These are phyloP conservation scores for Populus alba DNA, from an alignment of 345 rosid genomes.

Conservation along the genomic window DNA sequence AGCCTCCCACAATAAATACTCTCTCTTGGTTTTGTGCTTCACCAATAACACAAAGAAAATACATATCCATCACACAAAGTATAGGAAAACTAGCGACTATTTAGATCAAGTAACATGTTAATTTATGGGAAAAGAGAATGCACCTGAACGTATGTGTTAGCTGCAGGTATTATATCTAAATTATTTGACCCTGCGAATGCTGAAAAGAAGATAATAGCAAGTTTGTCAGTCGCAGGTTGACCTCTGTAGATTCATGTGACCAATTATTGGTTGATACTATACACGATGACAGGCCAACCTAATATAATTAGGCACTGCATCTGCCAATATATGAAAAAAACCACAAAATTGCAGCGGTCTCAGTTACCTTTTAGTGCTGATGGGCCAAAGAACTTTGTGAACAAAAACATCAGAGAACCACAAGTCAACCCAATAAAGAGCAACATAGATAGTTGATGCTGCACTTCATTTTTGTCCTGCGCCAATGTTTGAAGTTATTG, in stretches of 20 bases:
- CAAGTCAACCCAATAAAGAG: slow-evolving; percentile 72
- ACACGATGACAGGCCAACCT: neutral
- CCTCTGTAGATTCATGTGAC: neutral
- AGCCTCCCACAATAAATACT: neutral
- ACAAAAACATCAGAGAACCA: slow-evolving; percentile 70
- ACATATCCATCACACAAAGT: neutral
- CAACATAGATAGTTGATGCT: slow-evolving; percentile 72
- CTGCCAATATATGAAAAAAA: slow-evolving; percentile 1
- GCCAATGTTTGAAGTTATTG: neutral
- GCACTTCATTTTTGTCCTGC: slow-evolving; percentile 79
- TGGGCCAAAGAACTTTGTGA: slow-evolving; percentile 66
- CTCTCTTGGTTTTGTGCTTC: neutral
- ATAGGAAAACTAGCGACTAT: neutral
- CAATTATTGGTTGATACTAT: neutral
- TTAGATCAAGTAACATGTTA: neutral
- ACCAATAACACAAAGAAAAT: neutral
- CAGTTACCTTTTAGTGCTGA: slow-evolving; percentile 71
- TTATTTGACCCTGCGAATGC: slow-evolving; percentile 22
- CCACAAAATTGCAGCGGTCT: slow-evolving; percentile 12
- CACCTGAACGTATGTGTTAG: slow-evolving; percentile 34
- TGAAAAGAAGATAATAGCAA: neutral
- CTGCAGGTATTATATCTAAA: slow-evolving; percentile 20
- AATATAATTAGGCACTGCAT: neutral
- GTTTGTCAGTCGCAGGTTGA: neutral
- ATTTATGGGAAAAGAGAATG: neutral